Conservation (phyloP, 1,284 basidiomycete species). For the Sporisorium graminicola region DNA sequence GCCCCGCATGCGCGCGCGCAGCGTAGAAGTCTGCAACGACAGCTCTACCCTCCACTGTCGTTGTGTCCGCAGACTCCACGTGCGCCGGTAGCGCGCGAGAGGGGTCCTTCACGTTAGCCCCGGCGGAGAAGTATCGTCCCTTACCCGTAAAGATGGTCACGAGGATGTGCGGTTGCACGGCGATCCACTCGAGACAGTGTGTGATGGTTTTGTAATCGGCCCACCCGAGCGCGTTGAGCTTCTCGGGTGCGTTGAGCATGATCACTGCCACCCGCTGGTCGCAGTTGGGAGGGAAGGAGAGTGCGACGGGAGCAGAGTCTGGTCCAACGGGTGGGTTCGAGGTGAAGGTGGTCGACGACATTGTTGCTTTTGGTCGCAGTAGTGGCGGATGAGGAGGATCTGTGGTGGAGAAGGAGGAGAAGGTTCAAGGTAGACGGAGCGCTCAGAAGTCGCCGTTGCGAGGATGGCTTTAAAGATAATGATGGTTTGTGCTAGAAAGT, state of each 20-base stretch:
- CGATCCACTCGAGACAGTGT: slow-evolving; percentile 49
- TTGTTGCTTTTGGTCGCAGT: background rate
- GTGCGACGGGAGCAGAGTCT: slow-evolving; percentile 32
- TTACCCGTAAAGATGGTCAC: slow-evolving; percentile 54
- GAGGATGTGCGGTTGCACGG: slow-evolving; percentile 38
- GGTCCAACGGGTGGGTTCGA: slow-evolving; percentile 22
- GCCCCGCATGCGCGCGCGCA: slow-evolving; percentile 13
- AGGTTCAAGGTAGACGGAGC: too few species aligned
- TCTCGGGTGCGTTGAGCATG: slow-evolving; percentile 38
- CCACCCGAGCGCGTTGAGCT: slow-evolving; percentile 50
- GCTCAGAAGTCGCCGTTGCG: too few species aligned
- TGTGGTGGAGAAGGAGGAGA: background rate
- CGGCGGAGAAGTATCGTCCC: slow-evolving; percentile 57
- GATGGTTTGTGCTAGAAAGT: slow-evolving; percentile 2
- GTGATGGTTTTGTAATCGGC: slow-evolving; percentile 40
- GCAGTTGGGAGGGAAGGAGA: slow-evolving; percentile 50
- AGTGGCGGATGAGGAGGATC: background rate
- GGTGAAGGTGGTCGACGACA: slow-evolving; percentile 24
- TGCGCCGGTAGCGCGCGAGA: slow-evolving; percentile 28
- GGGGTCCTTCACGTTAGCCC: slow-evolving; percentile 55
- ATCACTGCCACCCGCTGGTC: slow-evolving; percentile 49
- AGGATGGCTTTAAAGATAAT: background rate
- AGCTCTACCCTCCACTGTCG: slow-evolving; percentile 18
- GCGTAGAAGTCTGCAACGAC: slow-evolving; percentile 31
- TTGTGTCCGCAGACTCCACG: slow-evolving; percentile 16